Base-by-base conservation (phyloP, 208 protist genomes). In the Trypanosomatidae sp. region DNA sequence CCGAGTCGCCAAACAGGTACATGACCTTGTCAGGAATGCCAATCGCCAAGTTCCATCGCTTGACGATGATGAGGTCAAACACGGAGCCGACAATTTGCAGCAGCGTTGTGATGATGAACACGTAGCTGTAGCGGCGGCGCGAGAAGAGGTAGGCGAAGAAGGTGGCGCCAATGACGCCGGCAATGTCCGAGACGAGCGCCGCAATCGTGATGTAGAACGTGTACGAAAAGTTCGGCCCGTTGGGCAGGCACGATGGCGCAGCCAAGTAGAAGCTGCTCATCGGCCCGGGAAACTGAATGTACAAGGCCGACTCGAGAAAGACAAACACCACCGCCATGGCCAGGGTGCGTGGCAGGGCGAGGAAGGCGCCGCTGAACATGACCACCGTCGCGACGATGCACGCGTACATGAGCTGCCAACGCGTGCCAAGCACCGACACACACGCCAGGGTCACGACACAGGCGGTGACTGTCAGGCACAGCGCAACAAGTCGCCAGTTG, bases 21-120 rank as follows among this genome's bases (percentile, higher is more conserved):
- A 80, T 70, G 48, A 61, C 61, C 25, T 76, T 48, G 46, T 89
- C 76, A 6, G 66, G 72, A 27, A 83, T 67, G 28, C 65, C 54
- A 28, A 71, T 53, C 24, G 59, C 38, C 27, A 56, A 4, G 59
- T 88, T 88, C 71, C 78, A 88, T 8, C 76, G 71, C 59, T 77
- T 48, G 20, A 85, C 68, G 20, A 89, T 72, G 46, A 83, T 66
- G 32, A 89, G 49, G 51, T 89, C 80, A 42, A 86, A 72, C 33
- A 85, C 23, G 22, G 56, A 64, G 37, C 54, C 71, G 10, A 77
- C 5, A 20, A 81, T 53, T 30, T 65, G 53, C 21, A 82, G 25
- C 3, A 69, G 8, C 2, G 59, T 76, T 0, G 80, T 82, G n/a
- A 66, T 38, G 32, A 64, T 53, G 48, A 83, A 78, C 10, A 62